Percentiles rank a stretch among this genome's conserved stretches.
Conservation (phyloP, 495 filamentous ascomycete genomes). For the Aspergillus biplanus region DNA sequence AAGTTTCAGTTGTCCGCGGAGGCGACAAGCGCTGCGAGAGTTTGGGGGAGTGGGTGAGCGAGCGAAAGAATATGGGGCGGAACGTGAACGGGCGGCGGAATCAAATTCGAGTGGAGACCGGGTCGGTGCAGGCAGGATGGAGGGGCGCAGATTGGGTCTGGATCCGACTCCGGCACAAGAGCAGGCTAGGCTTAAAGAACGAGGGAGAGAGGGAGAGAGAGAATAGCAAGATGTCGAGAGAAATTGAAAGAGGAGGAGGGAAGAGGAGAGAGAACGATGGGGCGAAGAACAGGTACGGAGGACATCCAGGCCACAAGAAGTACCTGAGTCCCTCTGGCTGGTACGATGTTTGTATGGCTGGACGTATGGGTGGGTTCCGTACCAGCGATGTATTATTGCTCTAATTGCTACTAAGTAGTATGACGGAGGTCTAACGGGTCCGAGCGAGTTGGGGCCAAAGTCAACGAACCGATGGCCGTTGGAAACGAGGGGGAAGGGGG, state of each 20-base stretch:
- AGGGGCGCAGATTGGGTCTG: constrained; percentile 9
- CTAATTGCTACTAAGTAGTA: neutral
- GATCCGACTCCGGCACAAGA: constrained; percentile 4
- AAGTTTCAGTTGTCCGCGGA: constrained; percentile 22
- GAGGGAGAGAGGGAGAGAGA: constrained; percentile 12
- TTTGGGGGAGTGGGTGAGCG: constrained; percentile 18
- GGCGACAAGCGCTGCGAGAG: constrained; percentile 13
- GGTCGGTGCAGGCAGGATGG: constrained; percentile 11
- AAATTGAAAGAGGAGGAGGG: constrained; percentile 11
- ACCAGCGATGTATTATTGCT: constrained; percentile 3
- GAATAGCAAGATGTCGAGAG: neutral
- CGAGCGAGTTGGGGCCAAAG: constrained; percentile 16
- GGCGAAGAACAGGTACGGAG: constrained; percentile 14
- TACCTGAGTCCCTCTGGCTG: neutral
- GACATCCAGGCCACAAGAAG: constrained; percentile 15
- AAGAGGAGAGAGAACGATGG: constrained; percentile 17
- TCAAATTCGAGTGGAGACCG: constrained; percentile 24
- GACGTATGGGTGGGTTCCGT: constrained; percentile 4
- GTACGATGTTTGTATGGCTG: neutral
- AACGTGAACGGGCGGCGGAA: constrained; percentile 32
- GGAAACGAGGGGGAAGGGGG: constrained; percentile 11
- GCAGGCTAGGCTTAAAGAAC: constrained; percentile 3
- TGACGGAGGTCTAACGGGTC: constrained; percentile 18
- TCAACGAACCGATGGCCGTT: constrained; percentile 11
- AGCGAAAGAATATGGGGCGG: constrained; percentile 31